Conservation (phyloP, 768 basidiomycete genomes). For the Suillus paluster region DNA sequence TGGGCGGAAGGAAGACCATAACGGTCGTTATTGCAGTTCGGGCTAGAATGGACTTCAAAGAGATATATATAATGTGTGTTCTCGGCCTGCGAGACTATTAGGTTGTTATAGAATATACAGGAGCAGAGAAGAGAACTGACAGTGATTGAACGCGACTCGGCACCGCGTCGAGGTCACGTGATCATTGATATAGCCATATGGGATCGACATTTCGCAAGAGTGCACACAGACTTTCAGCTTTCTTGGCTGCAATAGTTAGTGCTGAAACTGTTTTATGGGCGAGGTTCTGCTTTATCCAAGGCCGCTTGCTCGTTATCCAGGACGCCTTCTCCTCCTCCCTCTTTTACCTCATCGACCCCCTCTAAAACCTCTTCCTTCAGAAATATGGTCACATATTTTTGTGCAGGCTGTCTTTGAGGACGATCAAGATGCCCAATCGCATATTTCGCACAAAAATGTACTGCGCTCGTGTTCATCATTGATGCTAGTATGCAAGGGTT, state of each 20-base stretch:
- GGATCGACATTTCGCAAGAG: too few species aligned
- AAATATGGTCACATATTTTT: conserved; percentile 74
- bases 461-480: conserved; percentile 30
- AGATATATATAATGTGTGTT: not conserved
- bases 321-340: conserved; percentile 67
- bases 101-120: not conserved
- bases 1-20: not conserved
- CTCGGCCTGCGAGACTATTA: conserved; percentile 1
- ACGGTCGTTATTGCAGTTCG: not conserved
- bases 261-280: conserved; percentile 30
- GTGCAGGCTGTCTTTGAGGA: conserved; percentile 32
- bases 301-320: conserved; percentile 62
- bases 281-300: conserved; percentile 65
- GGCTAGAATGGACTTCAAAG: not conserved
- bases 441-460: conserved; percentile 13
- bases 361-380: conserved; percentile 61
- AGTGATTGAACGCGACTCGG: not conserved
- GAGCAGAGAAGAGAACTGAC: not conserved
- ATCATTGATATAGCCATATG: not conserved
- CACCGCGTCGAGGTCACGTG: conserved; percentile 6
- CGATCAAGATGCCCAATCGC: conserved; percentile 10
- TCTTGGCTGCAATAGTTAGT: not conserved
- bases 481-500: conserved; percentile 44
- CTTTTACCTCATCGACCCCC: conserved; percentile 61
- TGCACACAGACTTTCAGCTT: not conserved